These are phyloP conservation scores for Ramaria sp. DNA, from an alignment of 768 basidiomycete genomes.

Conservation along the genomic window DNA sequence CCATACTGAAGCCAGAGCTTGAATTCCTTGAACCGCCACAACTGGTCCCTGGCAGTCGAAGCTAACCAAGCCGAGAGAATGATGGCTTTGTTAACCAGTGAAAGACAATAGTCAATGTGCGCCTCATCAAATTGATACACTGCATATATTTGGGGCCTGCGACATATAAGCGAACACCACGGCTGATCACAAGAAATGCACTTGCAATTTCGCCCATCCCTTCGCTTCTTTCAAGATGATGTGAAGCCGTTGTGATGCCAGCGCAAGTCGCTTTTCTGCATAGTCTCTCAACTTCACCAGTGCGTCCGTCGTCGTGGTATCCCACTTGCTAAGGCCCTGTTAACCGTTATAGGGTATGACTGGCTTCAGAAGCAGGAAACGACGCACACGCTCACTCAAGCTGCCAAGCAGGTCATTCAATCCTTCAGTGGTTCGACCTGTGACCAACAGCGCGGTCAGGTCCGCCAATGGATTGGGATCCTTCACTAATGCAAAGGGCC, in stretches of 20 bases:
- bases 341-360: constrained; percentile 11
- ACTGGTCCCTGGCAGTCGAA: constrained; percentile 52
- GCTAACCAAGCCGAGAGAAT: constrained; percentile 61
- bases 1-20: constrained; percentile 69
- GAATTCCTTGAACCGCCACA: constrained; percentile 68
- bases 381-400: constrained; percentile 68
- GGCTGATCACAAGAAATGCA: constrained; percentile 10
- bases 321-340: constrained; percentile 79
- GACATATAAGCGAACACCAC: constrained; percentile 9
- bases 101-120: constrained; percentile 43
- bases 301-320: constrained; percentile 59
- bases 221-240: constrained; percentile 67
- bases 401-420: constrained; percentile 66
- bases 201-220: constrained; percentile 69
- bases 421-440: constrained; percentile 62
- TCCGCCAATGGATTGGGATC: constrained; percentile 58
- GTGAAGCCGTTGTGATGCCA: constrained; percentile 68
- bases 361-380: constrained; percentile 3
- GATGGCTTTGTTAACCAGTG: constrained; percentile 44
- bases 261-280: constrained; percentile 56
- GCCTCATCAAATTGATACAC: constrained; percentile 43
- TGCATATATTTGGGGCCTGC: constrained; percentile 44
- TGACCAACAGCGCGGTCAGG: constrained; percentile 57
- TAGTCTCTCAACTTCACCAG: constrained; percentile 64
- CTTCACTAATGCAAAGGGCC: constrained; percentile 31